Evolutionary conservation across 257 asterid species (phyloP), one percentile per base, ranked within the genome.

Genomic region (Solanum habrochaites): DNA sequence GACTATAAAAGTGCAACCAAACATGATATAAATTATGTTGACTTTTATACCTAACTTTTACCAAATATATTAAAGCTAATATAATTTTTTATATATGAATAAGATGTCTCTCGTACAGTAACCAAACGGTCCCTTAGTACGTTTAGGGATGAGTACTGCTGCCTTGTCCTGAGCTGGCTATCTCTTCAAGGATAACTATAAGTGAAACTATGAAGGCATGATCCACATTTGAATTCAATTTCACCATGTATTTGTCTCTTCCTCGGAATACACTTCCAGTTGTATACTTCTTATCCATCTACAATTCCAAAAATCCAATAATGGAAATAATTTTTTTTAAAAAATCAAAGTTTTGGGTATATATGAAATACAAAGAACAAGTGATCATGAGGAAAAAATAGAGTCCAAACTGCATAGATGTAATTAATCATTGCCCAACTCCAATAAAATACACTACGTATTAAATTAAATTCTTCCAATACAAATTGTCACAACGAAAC

Each of bases 191-290:
- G 47, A 86, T 86, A 42, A 77, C 37, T 11, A 86, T 27, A 11
- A 86, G 85, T 13, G 88, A 70, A 74, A 64, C 78, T 31, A 86
- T 39, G 60, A 86, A 86, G 77, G 85, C 85, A 74, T 82, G 85
- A 74, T 86, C 85, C 66, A 86, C 74, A 62, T 75, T 20, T 31
- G 88, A 56, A 45, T 37, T 64, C 47, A 80, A 49, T 31, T 42
- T 86, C 62, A 86, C 88, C 64, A 29, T 39, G 66, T 77, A 78
- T 16, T 81, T 80, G 35, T 86, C 82, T 47, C 72, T 80, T 60
- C 75, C 84, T 4, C 73, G 40, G 25, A 85, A 70, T 21, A 74
- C 8, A 74, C 82, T 74, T 74, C 32, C 82, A 6, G 56, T 7
- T 1, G 56, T 74, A 39, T 39, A 3, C 31, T 74, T 74, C 32